A percentile compares a stretch with the other conserved stretches of the same genome.
These are phyloP conservation scores for Gentiana straminea DNA, from an alignment of 257 asterid genomes.

Conservation along the genomic window DNA sequence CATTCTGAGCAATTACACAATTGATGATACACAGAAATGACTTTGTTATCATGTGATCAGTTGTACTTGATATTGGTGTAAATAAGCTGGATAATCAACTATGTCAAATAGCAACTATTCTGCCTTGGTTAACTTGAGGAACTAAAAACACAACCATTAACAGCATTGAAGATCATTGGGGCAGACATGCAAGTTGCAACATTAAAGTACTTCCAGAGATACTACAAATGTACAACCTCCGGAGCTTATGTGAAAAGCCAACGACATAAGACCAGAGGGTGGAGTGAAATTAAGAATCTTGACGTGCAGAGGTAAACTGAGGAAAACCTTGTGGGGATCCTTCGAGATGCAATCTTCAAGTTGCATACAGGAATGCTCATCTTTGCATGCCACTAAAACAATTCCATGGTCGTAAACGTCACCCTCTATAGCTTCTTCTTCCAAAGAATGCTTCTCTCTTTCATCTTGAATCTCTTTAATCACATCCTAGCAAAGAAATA, in stretches of 20 bases:
- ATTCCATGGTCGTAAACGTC: constrained; percentile 37
- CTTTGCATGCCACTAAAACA: constrained; percentile 90
- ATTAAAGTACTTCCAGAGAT: no score
- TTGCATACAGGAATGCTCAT: constrained; percentile 84
- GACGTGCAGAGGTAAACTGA: constrained; percentile 3
- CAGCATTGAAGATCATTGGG: no score
- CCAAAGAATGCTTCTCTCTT: constrained; percentile 47
- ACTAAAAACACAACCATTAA: no score
- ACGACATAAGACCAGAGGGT: background rate
- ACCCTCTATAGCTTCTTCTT: constrained; percentile 29
- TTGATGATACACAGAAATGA: no score
- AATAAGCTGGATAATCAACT: no score
- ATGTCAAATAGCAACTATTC: no score
- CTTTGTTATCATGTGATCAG: no score
- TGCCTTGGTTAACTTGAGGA: no score
- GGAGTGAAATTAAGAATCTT: constrained; percentile 1
- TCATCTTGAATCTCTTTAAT: constrained; percentile 75
- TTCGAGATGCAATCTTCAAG: constrained; percentile 75
- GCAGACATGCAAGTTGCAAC: no score
- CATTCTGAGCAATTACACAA: no score
- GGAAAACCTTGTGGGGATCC: constrained; percentile 59
- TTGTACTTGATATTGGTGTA: no score
- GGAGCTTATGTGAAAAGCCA: background rate
- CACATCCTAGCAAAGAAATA: constrained; percentile 52
- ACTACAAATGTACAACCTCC: background rate